Percentiles rank a stretch among this genome's conserved stretches.
Conservation (phyloP, 1,284 basidiomycete species). For the Amylostereum areolatum region DNA sequence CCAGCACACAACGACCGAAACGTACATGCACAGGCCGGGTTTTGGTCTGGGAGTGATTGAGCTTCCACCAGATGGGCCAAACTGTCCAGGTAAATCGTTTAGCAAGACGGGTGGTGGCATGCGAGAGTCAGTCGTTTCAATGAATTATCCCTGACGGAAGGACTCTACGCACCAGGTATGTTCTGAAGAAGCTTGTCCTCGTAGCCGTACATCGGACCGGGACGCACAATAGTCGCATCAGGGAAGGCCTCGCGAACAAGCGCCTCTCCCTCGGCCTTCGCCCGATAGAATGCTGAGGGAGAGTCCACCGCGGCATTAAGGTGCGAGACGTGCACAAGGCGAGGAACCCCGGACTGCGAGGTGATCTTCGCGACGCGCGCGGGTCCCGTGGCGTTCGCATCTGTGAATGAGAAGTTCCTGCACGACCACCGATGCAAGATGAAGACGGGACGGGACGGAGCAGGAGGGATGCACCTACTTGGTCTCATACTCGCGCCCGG, state of each 20-base stretch:
- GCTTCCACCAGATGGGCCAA: slow-evolving; percentile 93
- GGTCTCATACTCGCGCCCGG: slow-evolving; percentile 85
- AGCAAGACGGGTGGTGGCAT: too few species aligned
- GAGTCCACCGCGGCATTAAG: slow-evolving; percentile 85
- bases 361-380: slow-evolving; percentile 80
- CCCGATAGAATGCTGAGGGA: slow-evolving; percentile 78
- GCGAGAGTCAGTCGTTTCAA: neutral
- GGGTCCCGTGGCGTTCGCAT: slow-evolving; percentile 79
- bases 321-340: slow-evolving; percentile 94
- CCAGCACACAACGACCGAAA: slow-evolving; percentile 8
- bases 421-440: neutral
- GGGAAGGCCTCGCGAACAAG: slow-evolving; percentile 84
- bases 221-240: slow-evolving; percentile 86
- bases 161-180: slow-evolving; percentile 68
- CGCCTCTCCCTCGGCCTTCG: slow-evolving; percentile 90
- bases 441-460: neutral
- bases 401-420: slow-evolving; percentile 65
- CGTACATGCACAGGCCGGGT: slow-evolving; percentile 90
- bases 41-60: slow-evolving; percentile 85
- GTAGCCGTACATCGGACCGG: slow-evolving; percentile 82
- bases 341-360: slow-evolving; percentile 72
- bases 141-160: slow-evolving; percentile 4
- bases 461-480: slow-evolving; percentile 27
- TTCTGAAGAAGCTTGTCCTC: slow-evolving; percentile 95
- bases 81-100: slow-evolving; percentile 40